A percentile compares a stretch with the other conserved stretches of the same genome.
phyloP scores from a whole-genome alignment of 2,329 filamentous ascomycete species.

The Colletotrichum orbiculare region DNA sequence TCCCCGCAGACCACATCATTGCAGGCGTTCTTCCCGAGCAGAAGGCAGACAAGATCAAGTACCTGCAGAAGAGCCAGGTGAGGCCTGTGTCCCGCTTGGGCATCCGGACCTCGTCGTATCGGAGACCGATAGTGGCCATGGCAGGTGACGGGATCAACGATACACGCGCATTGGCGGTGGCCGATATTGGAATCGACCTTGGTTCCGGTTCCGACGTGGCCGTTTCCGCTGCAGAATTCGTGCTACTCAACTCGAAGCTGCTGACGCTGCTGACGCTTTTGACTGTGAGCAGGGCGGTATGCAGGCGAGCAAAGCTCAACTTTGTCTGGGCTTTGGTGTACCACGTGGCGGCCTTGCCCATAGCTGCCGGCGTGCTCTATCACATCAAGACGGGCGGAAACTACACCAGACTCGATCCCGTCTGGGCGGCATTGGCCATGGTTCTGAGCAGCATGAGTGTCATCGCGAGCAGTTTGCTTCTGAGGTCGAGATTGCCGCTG shows the following conservation, averaged over 20 bases:
- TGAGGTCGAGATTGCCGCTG: constrained; percentile 57
- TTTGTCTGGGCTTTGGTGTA: constrained; percentile 76
- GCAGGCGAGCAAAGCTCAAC: constrained; percentile 74
- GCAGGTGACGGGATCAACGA: constrained; percentile 68
- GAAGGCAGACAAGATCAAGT: constrained; percentile 55
- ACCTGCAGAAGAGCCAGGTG: constrained; percentile 43
- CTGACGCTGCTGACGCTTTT: constrained; percentile 69
- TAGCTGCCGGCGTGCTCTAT: constrained; percentile 75
- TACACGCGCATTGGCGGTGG: constrained; percentile 72
- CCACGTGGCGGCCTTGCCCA: constrained; percentile 71
- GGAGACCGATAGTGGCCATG: constrained; percentile 70
- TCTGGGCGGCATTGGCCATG: constrained; percentile 64
- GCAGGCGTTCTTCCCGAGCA: constrained; percentile 68
- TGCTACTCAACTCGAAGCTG: constrained; percentile 71
- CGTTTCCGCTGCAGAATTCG: constrained; percentile 73
- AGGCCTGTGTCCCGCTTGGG: constrained; percentile 23
- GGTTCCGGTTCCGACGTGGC: constrained; percentile 76
- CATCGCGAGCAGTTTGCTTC: constrained; percentile 67
- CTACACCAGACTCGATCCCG: constrained; percentile 55
- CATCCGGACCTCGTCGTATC: constrained; percentile 21
- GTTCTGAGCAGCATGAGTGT: constrained; percentile 74
- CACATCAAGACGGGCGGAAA: constrained; percentile 58
- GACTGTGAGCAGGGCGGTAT: constrained; percentile 69
- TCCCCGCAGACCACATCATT: constrained; percentile 66
- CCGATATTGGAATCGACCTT: constrained; percentile 76